Evolutionary conservation across 768 basidiomycete species (phyloP), one percentile per base, ranked within the genome.

Genomic region (Amanita molliuscula): DNA sequence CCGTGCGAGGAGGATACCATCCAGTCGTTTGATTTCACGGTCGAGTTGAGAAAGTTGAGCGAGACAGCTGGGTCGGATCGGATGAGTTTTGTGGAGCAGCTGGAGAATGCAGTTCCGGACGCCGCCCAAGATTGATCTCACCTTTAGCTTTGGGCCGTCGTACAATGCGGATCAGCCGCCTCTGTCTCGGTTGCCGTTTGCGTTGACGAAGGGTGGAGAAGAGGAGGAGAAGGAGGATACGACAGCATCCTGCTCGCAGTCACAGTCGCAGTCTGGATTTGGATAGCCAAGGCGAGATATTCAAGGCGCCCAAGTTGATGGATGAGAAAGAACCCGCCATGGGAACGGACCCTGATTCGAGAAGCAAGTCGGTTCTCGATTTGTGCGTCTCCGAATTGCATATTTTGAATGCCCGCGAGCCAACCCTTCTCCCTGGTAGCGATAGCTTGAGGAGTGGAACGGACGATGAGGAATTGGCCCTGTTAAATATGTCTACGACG

Each of bases 21-120:
- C 67, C 83, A 76, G 57, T 84, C 81, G 1, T 91, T 90, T 53
- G 88, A 91, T 58, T 91, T 90, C 59, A 91, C 88, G 0, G 84
- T 82, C 34, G 88, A 89, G 61, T 63, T 90, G 47, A 66, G 74
- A 62, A 79, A 69, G 57, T 70, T 90, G 44, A 81, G 83, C 47
- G 81, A 85, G 56, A 81, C 79, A 5, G 82, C 83, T 29, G 84
- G 58, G 1, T 81, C 79, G 1, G 80, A 87, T 58, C 67, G 85
- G 8, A 69, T 63, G 10, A 89, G 87, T 63, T 91, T 91, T 58
- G 82, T 90, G 3, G 85, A 88, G 62, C 81, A 91, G 63, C 66
- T 89, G 20, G 88, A 89, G 67, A 81, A 72, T 46, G 86, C 87
- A n/a, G 1, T 90, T 90, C 70, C 73, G 77, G 54, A 86, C 85